Conservation (phyloP, 2,329 filamentous ascomycete species). For the Raffaelea arxii region DNA sequence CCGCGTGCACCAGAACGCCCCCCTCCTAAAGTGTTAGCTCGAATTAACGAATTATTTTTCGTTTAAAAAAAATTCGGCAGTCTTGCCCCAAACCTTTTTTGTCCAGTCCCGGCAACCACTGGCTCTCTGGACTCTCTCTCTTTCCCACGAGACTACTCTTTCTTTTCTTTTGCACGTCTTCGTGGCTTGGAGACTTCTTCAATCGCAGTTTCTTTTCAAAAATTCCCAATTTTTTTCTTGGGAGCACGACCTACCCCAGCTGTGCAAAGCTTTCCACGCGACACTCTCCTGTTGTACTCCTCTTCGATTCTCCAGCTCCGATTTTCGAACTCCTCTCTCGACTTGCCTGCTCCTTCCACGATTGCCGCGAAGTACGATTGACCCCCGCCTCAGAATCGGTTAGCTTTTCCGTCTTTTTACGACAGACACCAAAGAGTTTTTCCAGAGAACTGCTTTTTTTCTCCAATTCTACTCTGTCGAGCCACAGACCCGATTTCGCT, state of each 20-base stretch:
- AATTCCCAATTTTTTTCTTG: background rate
- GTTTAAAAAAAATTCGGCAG: background rate
- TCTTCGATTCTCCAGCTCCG: background rate
- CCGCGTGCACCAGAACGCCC: background rate
- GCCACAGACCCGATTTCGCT: no score
- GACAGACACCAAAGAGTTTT: no score
- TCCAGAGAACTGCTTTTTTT: no score
- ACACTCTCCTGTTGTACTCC: no score
- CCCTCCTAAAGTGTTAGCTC: background rate
- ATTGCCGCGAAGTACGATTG: no score
- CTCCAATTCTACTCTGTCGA: no score
- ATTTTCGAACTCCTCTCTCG: no score
- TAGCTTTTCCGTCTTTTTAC: no score
- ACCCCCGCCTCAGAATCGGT: no score
- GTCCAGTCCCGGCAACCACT: background rate
- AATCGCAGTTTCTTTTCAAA: background rate
- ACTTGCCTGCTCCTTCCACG: no score
- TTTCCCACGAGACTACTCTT: background rate
- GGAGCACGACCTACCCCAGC: background rate
- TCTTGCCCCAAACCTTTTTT: background rate
- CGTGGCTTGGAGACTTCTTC: no score
- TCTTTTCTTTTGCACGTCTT: background rate
- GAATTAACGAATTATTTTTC: background rate
- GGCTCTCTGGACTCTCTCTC: background rate
- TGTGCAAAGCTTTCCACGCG: background rate